These are phyloP conservation scores for Russula foetens DNA, from an alignment of 768 basidiomycete genomes.

Conservation along the genomic window DNA sequence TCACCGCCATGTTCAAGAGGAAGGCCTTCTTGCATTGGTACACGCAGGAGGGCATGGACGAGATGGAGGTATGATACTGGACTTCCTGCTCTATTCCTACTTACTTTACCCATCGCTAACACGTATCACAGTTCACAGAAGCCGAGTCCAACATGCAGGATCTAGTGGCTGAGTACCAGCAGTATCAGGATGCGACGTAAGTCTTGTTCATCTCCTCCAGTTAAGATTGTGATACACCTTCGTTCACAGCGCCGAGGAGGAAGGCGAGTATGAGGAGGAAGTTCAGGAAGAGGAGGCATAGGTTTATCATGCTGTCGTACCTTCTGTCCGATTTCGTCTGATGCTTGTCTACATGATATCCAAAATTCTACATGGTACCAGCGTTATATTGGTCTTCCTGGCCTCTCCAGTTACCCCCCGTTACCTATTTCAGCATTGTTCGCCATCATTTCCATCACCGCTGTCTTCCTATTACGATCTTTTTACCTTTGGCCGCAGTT, in stretches of 20 bases:
- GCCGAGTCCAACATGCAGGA: conserved; percentile 99
- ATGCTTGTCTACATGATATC: conserved; percentile 18
- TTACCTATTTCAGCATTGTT: conserved; percentile 21
- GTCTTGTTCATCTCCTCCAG: conserved; percentile 28
- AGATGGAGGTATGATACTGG: conserved; percentile 64
- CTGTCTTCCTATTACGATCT: conserved; percentile 2
- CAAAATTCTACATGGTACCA: conserved; percentile 20
- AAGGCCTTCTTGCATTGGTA: conserved; percentile 99
- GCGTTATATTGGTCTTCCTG: conserved; percentile 20
- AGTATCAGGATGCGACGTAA: conserved; percentile 91
- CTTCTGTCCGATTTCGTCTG: conserved; percentile 5
- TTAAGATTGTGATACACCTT: conserved; percentile 7
- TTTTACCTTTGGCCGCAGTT: conserved; percentile 12
- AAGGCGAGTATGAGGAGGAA: conserved; percentile 66
- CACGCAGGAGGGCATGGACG: conserved; percentile 99
- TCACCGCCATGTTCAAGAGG: conserved; percentile 98
- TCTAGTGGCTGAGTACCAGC: conserved; percentile 95
- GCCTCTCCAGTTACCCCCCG: conserved; percentile 14
- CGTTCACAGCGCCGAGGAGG: conserved; percentile 63
- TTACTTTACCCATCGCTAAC: neutral
- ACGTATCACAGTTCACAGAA: conserved; percentile 71
- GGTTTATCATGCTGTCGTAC: neutral
- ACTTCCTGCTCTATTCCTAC: neutral
- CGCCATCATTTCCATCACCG: conserved; percentile 7
- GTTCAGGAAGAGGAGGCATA: conserved; percentile 39